Evolutionary conservation across 2,329 filamentous ascomycete genomes (phyloP), one percentile per base, ranked within the genome.

Genomic region (Juglanconis juglandina): DNA sequence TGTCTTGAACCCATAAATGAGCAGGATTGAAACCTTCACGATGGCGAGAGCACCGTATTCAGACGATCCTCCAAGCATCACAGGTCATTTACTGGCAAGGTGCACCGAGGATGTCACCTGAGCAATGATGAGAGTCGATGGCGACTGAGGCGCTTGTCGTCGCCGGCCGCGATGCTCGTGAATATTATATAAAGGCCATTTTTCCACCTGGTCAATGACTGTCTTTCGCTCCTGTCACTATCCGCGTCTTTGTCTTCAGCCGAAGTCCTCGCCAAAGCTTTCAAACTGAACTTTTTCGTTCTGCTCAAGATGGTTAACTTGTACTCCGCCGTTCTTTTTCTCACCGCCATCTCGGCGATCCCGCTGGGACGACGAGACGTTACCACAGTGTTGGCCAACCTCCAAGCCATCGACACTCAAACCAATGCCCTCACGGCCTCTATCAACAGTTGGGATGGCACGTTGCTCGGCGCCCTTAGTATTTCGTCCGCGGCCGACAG

Each of bases 251-350:
- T 9, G 10, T 42, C 39, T 42, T 10, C 35, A 39, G 35, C 7
- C 35, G 11, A 39, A 39, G 37, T 42, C 39, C 4, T 42, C n/a
- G 10, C 39, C 39, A 42, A 24, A 24, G 24, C 24, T 24, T 24
- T 24, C 24, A 24, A 24, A 24, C 24, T 24, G 24, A 24, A 24
- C 24, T 24, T 24, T 24, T 17, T 13, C 39, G 11, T 42, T 42
- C 10, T 5, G 39, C 10, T 42, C 56, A 59, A 53, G 39, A 59
- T 59, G 56, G 50, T 53, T 14, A 58, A 59, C 37, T 49, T 53
- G 39, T 42, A 34, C 42, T 59, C 56, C 13, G 5, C 53, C 4
- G 30, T 53, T 46, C 17, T 59, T 42, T 54, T 59, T 11, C 50
- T 42, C 42, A 59, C 56, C 33, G 50, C 56, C 42, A 46, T 59